Conservation (phyloP, 2,329 filamentous ascomycete genomes). For the Dothideomycetidae sp. region DNA sequence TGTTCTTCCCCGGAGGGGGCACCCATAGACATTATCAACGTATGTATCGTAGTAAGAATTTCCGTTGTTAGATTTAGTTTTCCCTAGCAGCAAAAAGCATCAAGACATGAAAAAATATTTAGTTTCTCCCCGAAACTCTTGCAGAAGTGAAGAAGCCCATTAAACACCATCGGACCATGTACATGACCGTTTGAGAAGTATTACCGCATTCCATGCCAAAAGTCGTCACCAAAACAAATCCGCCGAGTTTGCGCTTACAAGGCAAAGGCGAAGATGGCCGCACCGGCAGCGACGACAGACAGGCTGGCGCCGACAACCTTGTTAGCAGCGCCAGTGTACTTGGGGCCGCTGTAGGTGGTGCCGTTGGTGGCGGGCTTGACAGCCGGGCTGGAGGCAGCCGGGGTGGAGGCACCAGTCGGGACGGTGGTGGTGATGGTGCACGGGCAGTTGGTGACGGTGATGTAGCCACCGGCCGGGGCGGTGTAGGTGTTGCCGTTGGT, state of each 20-base stretch:
- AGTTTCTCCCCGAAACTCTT: conserved; percentile 3
- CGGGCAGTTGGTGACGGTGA: conserved; percentile 17
- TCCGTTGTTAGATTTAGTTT: background rate
- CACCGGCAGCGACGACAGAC: conserved; percentile 8
- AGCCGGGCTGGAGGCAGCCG: conserved; percentile 4
- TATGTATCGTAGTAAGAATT: background rate
- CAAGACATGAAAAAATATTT: background rate
- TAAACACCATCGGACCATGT: conserved; percentile 2
- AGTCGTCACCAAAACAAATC: background rate
- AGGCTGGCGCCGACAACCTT: conserved; percentile 8
- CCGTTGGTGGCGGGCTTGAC: conserved; percentile 1
- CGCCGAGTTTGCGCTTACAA: conserved; percentile 1
- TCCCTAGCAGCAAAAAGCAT: background rate
- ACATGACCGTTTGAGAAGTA: background rate
- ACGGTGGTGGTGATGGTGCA: conserved; percentile 11
- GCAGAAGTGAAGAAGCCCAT: conserved; percentile 1
- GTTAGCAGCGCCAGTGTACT: conserved; percentile 7
- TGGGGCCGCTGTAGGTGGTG: conserved; percentile 1
- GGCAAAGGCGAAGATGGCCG: conserved; percentile 5
- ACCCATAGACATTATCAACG: background rate
- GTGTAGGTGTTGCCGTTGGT: conserved; percentile 16
- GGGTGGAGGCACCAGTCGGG: conserved; percentile 2
- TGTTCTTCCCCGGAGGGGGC: background rate
- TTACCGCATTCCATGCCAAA: conserved; percentile 3
- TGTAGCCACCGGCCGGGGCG: conserved; percentile 14